Percentiles rank a stretch among this genome's conserved stretches.
Conservation (phyloP, 169 alveolate genomes). For the Haemoproteus tartakovskyi region DNA sequence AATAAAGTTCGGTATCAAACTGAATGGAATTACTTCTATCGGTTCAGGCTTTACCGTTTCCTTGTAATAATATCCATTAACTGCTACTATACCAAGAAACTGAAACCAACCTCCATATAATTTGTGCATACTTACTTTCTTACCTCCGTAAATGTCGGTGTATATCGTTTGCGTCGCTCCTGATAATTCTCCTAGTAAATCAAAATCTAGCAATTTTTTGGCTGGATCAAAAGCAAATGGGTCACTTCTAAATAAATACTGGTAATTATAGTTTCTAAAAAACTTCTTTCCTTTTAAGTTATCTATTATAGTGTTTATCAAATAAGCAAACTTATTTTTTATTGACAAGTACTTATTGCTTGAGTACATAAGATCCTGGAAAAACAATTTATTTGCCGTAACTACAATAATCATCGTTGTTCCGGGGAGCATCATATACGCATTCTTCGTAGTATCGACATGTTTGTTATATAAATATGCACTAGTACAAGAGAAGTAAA, state of each 20-base stretch:
- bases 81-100: slow-evolving; percentile 34
- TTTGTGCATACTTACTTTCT: slow-evolving; percentile 31
- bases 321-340: slow-evolving; percentile 17
- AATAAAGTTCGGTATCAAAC: slow-evolving; percentile 1
- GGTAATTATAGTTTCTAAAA: slow-evolving; percentile 38
- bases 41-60: background rate
- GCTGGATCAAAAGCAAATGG: slow-evolving; percentile 7
- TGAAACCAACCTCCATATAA: slow-evolving; percentile 62
- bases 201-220: slow-evolving; percentile 16
- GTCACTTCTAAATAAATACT: slow-evolving; percentile 38
- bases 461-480: slow-evolving; percentile 19
- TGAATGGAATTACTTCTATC: slow-evolving; percentile 3
- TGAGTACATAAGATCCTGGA: slow-evolving; percentile 44
- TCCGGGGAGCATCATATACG: slow-evolving; percentile 23
- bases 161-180: slow-evolving; percentile 15
- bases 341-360: slow-evolving; percentile 17
- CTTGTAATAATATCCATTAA: slow-evolving; percentile 15
- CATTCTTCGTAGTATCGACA: slow-evolving; percentile 9
- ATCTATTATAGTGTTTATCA: slow-evolving; percentile 8
- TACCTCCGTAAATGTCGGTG: background rate
- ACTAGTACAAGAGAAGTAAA: slow-evolving; percentile 25
- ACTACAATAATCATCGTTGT: slow-evolving; percentile 25
- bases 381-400: slow-evolving; percentile 45
- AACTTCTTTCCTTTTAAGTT: slow-evolving; percentile 16
- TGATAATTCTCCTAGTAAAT: slow-evolving; percentile 34